A percentile compares a stretch with the other conserved stretches of the same genome.
These are phyloP conservation scores for Paecilomyces sp. DNA, from an alignment of 2,329 filamentous ascomycete genomes.

Conservation along the genomic window DNA sequence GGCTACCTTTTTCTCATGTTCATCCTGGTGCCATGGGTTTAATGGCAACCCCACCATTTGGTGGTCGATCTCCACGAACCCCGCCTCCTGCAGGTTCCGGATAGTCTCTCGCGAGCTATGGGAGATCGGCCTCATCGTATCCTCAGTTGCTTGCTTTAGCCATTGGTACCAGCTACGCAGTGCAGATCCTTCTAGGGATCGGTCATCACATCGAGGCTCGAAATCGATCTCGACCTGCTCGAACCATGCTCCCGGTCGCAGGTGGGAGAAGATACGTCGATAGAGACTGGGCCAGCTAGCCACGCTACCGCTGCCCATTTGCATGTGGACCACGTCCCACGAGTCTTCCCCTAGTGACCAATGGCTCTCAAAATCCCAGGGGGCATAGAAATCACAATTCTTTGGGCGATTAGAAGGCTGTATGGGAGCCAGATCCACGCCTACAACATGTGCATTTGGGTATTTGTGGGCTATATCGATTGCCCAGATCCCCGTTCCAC, in stretches of 20 bases:
- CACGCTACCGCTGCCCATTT: conserved; percentile 72
- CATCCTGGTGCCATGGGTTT: conserved; percentile 64
- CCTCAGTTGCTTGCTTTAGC: conserved; percentile 61
- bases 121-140: conserved; percentile 57
- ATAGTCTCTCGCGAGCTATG: conserved; percentile 54
- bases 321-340: conserved; percentile 78
- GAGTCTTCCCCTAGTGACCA: conserved; percentile 63
- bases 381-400: conserved; percentile 59
- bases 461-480: conserved; percentile 73
- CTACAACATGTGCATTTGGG: conserved; percentile 51
- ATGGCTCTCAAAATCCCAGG: conserved; percentile 69
- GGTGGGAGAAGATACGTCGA: conserved; percentile 61
- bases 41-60: conserved; percentile 62
- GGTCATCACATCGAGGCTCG: conserved; percentile 63
- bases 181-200: conserved; percentile 48
- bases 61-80: conserved; percentile 74
- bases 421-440: conserved; percentile 56
- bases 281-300: conserved; percentile 70
- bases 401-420: conserved; percentile 63
- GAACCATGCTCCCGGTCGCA: conserved; percentile 69
- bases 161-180: conserved; percentile 64
- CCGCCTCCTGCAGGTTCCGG: conserved; percentile 58
- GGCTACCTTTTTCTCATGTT: conserved; percentile 60
- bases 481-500: conserved; percentile 86
- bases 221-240: conserved; percentile 91